Conservation (phyloP, 306 rosid species). For the Fragaria nilgerrensis region DNA sequence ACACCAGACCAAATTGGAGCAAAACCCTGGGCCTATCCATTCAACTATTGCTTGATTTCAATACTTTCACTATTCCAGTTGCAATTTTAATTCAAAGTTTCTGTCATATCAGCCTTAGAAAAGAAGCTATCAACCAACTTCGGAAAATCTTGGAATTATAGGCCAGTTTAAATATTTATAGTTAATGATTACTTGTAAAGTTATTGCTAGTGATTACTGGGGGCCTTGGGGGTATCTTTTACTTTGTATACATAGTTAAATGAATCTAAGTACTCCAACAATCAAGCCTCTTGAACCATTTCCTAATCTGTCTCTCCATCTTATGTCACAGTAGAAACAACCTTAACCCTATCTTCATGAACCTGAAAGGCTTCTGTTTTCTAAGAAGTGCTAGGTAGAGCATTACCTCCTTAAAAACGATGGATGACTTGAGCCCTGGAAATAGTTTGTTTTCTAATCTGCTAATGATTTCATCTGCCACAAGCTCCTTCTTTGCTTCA, state of each 20-base stretch:
- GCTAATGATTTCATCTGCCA: constrained; percentile 70
- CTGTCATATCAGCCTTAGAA: background rate
- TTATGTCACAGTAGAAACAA: background rate
- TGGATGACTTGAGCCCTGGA: constrained; percentile 74
- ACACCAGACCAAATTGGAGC: background rate
- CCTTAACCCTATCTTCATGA: background rate
- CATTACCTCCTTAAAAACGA: constrained; percentile 76
- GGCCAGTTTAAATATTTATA: background rate
- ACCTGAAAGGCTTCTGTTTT: background rate
- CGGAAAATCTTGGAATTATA: background rate
- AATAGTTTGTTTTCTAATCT: constrained; percentile 84
- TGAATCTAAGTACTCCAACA: background rate
- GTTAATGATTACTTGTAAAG: background rate
- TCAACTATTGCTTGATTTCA: background rate
- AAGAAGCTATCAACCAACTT: background rate
- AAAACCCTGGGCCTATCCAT: background rate
- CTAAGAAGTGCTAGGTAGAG: constrained; percentile 16
- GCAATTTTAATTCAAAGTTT: background rate
- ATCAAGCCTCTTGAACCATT: constrained; percentile 6
- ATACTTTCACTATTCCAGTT: background rate
- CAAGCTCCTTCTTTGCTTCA: constrained; percentile 76
- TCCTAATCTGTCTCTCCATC: background rate
- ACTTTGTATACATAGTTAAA: background rate
- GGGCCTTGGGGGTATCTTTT: background rate
- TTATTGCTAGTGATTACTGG: background rate